Evolutionary conservation across 163 green algal genomes (phyloP).

Genomic region (Trebouxia gelatinosa): DNA sequence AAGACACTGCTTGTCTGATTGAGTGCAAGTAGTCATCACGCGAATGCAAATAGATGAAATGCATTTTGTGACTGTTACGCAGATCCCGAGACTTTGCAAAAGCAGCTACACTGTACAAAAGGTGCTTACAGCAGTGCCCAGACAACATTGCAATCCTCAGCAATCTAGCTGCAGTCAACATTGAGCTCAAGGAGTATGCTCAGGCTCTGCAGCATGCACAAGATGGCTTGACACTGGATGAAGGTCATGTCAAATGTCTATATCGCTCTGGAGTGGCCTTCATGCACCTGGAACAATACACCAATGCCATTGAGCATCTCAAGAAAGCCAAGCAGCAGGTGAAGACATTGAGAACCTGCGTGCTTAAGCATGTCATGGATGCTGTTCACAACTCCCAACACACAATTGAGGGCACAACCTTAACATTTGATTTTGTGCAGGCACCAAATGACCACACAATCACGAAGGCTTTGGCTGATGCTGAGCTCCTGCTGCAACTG

Average conservation of each 20-base stretch:
- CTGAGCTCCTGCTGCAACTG: slow-evolving; percentile 60
- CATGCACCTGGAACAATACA: neutral
- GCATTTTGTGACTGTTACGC: too few species aligned
- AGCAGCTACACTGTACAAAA: neutral
- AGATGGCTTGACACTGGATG: neutral
- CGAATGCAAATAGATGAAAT: too few species aligned
- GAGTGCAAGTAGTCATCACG: too few species aligned
- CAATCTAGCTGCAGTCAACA: slow-evolving; percentile 3
- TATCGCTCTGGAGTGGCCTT: neutral
- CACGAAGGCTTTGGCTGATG: too few species aligned
- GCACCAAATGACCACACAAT: too few species aligned
- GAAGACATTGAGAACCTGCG: too few species aligned
- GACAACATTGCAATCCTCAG: neutral
- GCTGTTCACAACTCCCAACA: too few species aligned
- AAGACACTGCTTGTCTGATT: too few species aligned
- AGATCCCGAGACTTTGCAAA: neutral
- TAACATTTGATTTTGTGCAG: too few species aligned
- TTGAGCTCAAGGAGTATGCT: neutral
- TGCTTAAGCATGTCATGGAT: too few species aligned
- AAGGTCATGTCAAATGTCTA: slow-evolving; percentile 5
- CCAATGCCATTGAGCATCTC: neutral
- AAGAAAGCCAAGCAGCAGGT: neutral
- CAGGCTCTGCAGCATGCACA: neutral
- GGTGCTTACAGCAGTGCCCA: neutral
- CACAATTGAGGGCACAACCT: too few species aligned